Evolutionary conservation across 768 basidiomycete species (phyloP), one percentile per base, ranked within the genome.

Genomic region (Suillus sp.): DNA sequence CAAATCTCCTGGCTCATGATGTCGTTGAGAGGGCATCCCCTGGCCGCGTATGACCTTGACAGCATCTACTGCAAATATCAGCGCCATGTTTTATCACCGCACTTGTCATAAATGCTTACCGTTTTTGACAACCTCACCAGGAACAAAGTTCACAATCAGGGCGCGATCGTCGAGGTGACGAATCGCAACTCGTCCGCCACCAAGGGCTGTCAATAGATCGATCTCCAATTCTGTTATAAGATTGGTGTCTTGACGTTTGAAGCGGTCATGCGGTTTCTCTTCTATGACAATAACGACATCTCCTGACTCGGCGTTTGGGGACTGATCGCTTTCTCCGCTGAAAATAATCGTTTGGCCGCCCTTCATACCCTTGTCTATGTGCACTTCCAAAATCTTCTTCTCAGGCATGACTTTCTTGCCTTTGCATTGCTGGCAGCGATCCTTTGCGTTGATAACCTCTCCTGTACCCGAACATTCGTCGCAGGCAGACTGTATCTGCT

Each of bases 291-390:
- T 97, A 32, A 96, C 84, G 20, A 97, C 95, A 68, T 99, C 97
- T 69, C 97, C 97, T 2, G 97, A 89, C 64, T 93, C 85, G 48
- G 92, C 88, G 16, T 83, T 89, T 1, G 96, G 96, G 4, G 92
- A 87, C 75, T 97, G 95, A 72, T 97, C 95, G 68, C 92, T 93
- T 79, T 96, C 96, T 53, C 95, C 95, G 60, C 81, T 74, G 79
- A 96, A 97, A 60, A 83, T 85, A 70, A 96, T 91, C 0, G 92
- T 93, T 77, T 96, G 92, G 13, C 93, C 94, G 61, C 90, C 89
- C 79, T 91, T 93, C 95, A 97, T 97, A 59, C 95, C 95, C 82
- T 94, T 95, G 84, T 98, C 96, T 83, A 98, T 91, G 74, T 95
- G 92, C 42, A 99, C 96, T 78, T 99, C 97, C 71, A 99, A 80